Evolutionary conservation across 2,329 filamentous ascomycete genomes (phyloP).

Genomic region (Trichoderma lentiforme): DNA sequence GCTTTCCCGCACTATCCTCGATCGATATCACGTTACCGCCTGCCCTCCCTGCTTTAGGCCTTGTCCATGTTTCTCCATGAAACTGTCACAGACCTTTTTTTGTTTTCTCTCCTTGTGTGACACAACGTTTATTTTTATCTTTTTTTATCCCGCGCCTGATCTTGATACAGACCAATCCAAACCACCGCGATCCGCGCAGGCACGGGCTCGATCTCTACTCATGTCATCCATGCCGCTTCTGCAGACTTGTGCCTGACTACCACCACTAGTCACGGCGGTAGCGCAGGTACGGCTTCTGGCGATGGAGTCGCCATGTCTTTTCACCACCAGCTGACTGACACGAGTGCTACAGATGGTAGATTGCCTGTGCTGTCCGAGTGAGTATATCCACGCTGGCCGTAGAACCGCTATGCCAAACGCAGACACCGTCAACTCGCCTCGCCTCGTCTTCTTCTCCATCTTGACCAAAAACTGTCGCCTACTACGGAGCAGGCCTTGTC

Average conservation of each 20-base stretch:
- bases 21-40: neutral
- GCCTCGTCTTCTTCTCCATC: neutral
- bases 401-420: neutral
- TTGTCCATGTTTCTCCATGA: neutral
- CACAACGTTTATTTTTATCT: neutral
- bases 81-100: neutral
- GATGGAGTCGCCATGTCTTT: neutral
- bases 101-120: neutral
- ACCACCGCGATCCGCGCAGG: neutral
- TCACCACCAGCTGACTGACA: neutral
- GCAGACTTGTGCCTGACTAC: neutral
- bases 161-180: neutral
- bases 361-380: neutral
- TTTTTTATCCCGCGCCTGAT: neutral
- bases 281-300: neutral
- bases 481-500: neutral
- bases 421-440: neutral
- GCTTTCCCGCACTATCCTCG: neutral
- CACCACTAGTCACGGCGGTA: neutral
- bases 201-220: neutral
- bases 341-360: neutral
- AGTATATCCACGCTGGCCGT: neutral
- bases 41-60: neutral
- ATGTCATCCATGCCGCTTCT: neutral
- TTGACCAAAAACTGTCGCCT: neutral